Percentiles rank a stretch among this genome's conserved stretches.
Conservation (phyloP, 306 rosid species). For the Heteromeles arbutifolia region DNA sequence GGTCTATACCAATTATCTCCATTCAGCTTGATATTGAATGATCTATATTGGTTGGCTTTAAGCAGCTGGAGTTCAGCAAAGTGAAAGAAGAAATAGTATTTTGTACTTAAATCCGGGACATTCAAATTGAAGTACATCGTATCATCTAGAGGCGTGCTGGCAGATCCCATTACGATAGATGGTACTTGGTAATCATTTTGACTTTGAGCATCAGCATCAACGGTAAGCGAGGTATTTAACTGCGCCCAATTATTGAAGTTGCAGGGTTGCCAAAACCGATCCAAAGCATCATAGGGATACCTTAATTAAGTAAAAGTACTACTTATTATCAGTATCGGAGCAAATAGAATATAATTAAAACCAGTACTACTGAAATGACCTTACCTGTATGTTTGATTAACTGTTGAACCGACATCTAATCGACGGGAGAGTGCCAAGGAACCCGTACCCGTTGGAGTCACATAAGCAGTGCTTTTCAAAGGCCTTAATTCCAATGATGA, state of each 20-base stretch:
- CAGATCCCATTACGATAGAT: constrained; percentile 27
- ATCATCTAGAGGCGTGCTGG: constrained; percentile 6
- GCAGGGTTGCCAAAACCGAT: constrained; percentile 42
- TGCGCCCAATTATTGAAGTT: background rate
- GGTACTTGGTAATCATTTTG: constrained; percentile 20
- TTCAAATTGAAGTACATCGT: constrained; percentile 15
- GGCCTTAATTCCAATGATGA: no score
- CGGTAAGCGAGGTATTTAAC: constrained; percentile 4
- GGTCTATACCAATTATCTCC: constrained; percentile 13
- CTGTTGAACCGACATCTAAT: no score
- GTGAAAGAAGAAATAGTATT: constrained; percentile 38
- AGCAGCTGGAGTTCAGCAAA: constrained; percentile 41
- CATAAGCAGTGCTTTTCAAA: no score
- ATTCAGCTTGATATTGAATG: constrained; percentile 35
- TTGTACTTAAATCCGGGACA: background rate
- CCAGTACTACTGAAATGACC: background rate
- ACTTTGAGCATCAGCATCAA: constrained; percentile 9
- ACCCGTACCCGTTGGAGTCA: no score
- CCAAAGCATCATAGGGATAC: constrained; percentile 27
- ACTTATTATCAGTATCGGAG: background rate
- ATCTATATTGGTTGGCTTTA: constrained; percentile 21
- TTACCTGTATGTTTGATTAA: constrained; percentile 28
- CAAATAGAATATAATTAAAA: background rate
- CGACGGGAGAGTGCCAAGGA: no score
- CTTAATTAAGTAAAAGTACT: background rate